phyloP scores from a whole-genome alignment of 257 asterid genomes.

The Nicotiana knightiana region DNA sequence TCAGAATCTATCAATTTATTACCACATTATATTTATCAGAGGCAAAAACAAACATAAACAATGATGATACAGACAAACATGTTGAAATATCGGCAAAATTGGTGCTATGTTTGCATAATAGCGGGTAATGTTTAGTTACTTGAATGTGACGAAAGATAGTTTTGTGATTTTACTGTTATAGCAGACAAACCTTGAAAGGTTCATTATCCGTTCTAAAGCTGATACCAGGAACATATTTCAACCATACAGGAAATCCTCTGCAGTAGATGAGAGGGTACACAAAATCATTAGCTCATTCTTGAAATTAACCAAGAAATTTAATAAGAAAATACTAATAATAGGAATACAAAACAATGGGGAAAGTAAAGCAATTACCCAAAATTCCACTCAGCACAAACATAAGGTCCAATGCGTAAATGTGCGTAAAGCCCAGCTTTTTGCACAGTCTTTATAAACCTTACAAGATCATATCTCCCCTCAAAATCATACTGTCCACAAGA shows the following conservation, averaged over 20 bases:
- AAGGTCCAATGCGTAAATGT: slow-evolving; percentile 63
- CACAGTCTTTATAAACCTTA: slow-evolving; percentile 52
- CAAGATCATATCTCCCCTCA: slow-evolving; percentile 64
- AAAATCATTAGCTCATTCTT: background rate
- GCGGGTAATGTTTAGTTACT: background rate
- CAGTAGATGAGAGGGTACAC: slow-evolving; percentile 4
- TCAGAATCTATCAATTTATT: background rate
- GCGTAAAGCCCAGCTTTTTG: slow-evolving; percentile 50
- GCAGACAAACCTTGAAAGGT: slow-evolving; percentile 52
- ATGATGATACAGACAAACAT: background rate
- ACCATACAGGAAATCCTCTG: slow-evolving; percentile 84
- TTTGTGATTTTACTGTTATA: background rate
- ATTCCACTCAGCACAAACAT: slow-evolving; percentile 79
- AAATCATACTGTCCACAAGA: slow-evolving; percentile 42
- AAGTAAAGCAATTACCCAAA: slow-evolving; percentile 39
- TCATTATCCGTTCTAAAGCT: slow-evolving; percentile 66
- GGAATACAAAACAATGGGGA: background rate
- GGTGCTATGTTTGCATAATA: background rate
- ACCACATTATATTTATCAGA: background rate
- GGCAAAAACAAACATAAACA: background rate
- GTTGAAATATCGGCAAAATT: background rate
- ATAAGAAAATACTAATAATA: background rate
- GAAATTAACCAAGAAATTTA: background rate
- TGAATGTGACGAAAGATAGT: background rate
- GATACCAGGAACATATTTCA: slow-evolving; percentile 68